Evolutionary conservation across 1,284 basidiomycete species (phyloP).

Genomic region (Moniliophthora roreri): DNA sequence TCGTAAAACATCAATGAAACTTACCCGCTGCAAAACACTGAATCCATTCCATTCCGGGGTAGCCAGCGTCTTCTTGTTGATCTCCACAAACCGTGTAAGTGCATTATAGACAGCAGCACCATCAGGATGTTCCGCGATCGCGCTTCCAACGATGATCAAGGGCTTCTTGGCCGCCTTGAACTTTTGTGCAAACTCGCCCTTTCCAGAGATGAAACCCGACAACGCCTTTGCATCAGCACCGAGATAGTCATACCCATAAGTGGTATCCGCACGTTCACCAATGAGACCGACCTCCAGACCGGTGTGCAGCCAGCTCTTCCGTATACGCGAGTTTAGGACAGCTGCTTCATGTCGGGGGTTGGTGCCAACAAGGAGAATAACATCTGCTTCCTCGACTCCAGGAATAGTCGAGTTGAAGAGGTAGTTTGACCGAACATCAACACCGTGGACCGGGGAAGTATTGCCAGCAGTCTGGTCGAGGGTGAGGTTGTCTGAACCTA

Average conservation of each 20-base stretch:
- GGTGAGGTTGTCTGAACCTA: conserved; percentile 94
- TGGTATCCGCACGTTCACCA: conserved; percentile 89
- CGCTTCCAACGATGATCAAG: conserved; percentile 91
- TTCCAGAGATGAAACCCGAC: conserved; percentile 77
- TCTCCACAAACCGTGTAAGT: conserved; percentile 80
- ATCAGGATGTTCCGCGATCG: conserved; percentile 85
- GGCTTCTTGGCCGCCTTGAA: conserved; percentile 93
- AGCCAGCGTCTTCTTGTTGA: conserved; percentile 75
- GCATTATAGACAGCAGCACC: conserved; percentile 80
- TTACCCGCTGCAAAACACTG: conserved; percentile 88
- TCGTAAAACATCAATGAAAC: no score
- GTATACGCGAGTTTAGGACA: conserved; percentile 95
- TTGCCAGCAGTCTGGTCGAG: conserved; percentile 77
- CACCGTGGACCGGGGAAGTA: conserved; percentile 70
- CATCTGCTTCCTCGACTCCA: conserved; percentile 91
- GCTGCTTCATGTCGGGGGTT: conserved; percentile 98
- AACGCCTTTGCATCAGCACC: conserved; percentile 82
- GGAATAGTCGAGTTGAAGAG: conserved; percentile 96
- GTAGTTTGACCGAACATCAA: conserved; percentile 96
- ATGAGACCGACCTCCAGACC: conserved; percentile 87
- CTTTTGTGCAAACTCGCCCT: conserved; percentile 79
- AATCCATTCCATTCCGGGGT: conserved; percentile 96
- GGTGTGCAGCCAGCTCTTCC: conserved; percentile 91
- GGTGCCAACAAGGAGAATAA: conserved; percentile 91
- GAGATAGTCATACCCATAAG: conserved; percentile 92